Evolutionary conservation across 371 early-diverging fungal species (phyloP).

Genomic region (Fennellomyces sp.): DNA sequence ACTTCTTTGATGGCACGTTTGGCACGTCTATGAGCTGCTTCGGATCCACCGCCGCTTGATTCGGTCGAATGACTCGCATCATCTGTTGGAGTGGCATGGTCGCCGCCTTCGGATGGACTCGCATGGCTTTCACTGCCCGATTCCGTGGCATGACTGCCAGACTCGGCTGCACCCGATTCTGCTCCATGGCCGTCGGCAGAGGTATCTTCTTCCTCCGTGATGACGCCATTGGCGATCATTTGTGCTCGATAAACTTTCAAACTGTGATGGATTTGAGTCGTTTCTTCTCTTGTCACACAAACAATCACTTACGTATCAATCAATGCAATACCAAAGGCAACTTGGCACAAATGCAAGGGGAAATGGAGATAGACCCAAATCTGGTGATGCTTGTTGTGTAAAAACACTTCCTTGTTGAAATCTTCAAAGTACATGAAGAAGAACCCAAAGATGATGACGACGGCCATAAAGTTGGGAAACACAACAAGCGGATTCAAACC

Average conservation of each 20-base stretch:
- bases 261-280: slow-evolving; percentile 17
- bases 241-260: slow-evolving; percentile 39
- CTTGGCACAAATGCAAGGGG: slow-evolving; percentile 59
- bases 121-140: neutral
- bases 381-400: slow-evolving; percentile 51
- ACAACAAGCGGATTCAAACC: slow-evolving; percentile 35
- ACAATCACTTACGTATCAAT: slow-evolving; percentile 40
- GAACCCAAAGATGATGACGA: slow-evolving; percentile 54
- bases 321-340: slow-evolving; percentile 53
- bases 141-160: too few species aligned
- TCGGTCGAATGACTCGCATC: neutral
- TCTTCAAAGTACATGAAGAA: slow-evolving; percentile 60
- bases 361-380: slow-evolving; percentile 64
- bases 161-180: neutral
- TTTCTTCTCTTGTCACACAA: too few species aligned
- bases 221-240: slow-evolving; percentile 24
- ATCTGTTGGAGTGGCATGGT: slow-evolving; percentile 6
- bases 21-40: slow-evolving; percentile 1
- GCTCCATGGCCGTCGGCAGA: slow-evolving; percentile 6
- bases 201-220: slow-evolving; percentile 18
- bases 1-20: neutral
- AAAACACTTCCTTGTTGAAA: slow-evolving; percentile 52
- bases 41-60: neutral
- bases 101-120: neutral
- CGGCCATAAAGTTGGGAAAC: slow-evolving; percentile 55